These are phyloP conservation scores for Talaromyces sp. DNA, from an alignment of 2,329 filamentous ascomycete genomes.

Conservation along the genomic window DNA sequence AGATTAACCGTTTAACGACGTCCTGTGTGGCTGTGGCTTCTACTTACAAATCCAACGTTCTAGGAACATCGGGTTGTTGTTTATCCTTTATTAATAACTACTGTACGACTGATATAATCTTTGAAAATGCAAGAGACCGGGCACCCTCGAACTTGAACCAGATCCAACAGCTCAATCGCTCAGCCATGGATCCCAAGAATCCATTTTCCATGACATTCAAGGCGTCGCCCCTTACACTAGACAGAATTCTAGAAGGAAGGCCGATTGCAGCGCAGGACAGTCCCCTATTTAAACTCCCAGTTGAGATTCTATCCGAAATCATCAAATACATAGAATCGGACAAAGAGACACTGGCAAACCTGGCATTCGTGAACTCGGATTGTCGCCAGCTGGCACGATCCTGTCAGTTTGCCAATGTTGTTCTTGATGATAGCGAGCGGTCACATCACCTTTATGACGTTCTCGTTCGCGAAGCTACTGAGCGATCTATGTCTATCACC, in stretches of 20 bases:
- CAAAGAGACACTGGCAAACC: neutral
- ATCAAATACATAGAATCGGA: neutral
- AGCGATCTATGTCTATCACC: neutral
- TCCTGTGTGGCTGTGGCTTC: no score
- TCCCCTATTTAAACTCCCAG: slow-evolving; percentile 11
- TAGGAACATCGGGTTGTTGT: no score
- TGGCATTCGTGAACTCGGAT: slow-evolving; percentile 16
- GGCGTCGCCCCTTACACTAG: neutral
- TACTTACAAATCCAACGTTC: no score
- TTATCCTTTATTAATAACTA: no score
- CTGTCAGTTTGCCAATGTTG: slow-evolving; percentile 7
- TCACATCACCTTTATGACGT: neutral
- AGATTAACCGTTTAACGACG: no score
- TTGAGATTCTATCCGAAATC: slow-evolving; percentile 8
- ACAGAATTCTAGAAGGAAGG: slow-evolving; percentile 10
- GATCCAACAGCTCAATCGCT: no score
- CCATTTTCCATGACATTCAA: no score
- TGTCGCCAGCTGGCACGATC: slow-evolving; percentile 19
- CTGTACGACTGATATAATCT: no score
- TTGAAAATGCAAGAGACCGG: no score
- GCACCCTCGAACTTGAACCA: no score
- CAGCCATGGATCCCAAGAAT: no score
- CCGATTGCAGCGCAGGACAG: neutral
- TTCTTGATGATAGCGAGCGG: neutral
- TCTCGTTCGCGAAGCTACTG: neutral